Evolutionary conservation across 192 early-diverging fungal genomes (phyloP).

Genomic region (Haplosporangium gracile): DNA sequence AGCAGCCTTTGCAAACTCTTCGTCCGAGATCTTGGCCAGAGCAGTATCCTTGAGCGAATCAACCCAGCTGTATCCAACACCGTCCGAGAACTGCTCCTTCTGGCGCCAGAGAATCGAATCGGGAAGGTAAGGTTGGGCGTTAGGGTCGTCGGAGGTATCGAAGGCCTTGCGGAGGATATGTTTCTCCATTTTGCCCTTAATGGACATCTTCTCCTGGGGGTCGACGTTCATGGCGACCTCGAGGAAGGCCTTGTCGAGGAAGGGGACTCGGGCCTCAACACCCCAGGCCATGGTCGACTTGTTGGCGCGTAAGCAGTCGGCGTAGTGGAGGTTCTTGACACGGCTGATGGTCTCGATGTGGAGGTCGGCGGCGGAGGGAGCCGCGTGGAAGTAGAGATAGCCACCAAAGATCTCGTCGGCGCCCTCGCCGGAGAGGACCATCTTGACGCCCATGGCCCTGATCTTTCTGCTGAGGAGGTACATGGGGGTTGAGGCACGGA

Average conservation of each 20-base stretch:
- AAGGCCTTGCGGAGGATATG: conserved; percentile 96
- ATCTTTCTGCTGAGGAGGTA: conserved; percentile 97
- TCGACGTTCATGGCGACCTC: conserved; percentile 93
- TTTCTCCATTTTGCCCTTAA: conserved; percentile 90
- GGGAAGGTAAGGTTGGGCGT: conserved; percentile 85
- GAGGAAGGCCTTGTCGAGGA: conserved; percentile 94
- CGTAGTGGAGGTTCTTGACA: conserved; percentile 97
- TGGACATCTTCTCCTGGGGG: conserved; percentile 85
- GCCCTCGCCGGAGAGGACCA: conserved; percentile 98
- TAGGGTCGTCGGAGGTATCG: conserved; percentile 85
- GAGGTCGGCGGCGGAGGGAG: conserved; percentile 83
- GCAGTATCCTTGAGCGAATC: conserved; percentile 89
- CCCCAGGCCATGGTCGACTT: conserved; percentile 99
- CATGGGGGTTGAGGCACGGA: conserved; percentile 98
- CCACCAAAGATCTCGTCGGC: conserved; percentile 98
- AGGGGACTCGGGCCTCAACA: conserved; percentile 97
- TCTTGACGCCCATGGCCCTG: conserved; percentile 99
- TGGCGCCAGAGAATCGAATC: conserved; percentile 95
- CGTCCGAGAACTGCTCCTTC: conserved; percentile 99
- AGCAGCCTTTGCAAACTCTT: conserved; percentile 74
- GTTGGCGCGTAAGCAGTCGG: conserved; percentile 98
- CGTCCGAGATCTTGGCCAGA: conserved; percentile 80
- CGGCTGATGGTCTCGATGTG: conserved; percentile 93
- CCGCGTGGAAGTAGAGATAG: conserved; percentile 98
- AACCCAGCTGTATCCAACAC: conserved; percentile 99